Conservation (phyloP, 345 rosid genomes). For the Carallia brachiata region DNA sequence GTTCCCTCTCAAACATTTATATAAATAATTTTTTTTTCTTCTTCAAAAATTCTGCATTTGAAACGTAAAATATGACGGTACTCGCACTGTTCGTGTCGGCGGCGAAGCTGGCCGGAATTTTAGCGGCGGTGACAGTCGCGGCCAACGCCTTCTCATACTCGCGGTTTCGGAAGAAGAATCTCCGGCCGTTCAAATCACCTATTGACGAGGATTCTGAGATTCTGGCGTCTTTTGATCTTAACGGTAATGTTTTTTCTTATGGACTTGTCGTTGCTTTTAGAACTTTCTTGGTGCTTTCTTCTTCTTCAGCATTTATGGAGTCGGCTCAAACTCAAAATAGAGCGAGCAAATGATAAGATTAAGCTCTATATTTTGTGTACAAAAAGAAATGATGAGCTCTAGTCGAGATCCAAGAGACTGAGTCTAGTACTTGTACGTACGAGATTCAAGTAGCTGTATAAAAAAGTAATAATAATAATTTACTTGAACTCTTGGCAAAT, state of each 20-base stretch:
- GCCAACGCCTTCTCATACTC: slow-evolving; percentile 74
- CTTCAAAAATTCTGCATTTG: neutral
- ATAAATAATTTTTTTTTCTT: too few relatives aligned
- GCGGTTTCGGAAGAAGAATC: slow-evolving; percentile 57
- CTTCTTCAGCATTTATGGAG: too few relatives aligned
- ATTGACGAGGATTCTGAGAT: slow-evolving; percentile 69
- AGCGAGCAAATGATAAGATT: too few relatives aligned
- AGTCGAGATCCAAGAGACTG: too few relatives aligned
- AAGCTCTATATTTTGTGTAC: too few relatives aligned
- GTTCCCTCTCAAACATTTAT: neutral
- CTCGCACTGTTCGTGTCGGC: slow-evolving; percentile 48
- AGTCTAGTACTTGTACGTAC: too few relatives aligned
- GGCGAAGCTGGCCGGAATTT: slow-evolving; percentile 65
- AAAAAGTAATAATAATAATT: too few relatives aligned
- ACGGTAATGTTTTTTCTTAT: slow-evolving; percentile 21
- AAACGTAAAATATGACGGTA: slow-evolving; percentile 31
- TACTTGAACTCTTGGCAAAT: too few relatives aligned
- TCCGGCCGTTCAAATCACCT: slow-evolving; percentile 57
- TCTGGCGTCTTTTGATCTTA: slow-evolving; percentile 65
- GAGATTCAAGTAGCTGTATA: too few relatives aligned
- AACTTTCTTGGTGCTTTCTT: neutral
- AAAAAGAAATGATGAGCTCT: too few relatives aligned
- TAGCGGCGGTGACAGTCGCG: slow-evolving; percentile 63
- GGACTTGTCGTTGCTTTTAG: neutral
- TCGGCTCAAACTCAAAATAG: too few relatives aligned